Evolutionary conservation across 2,329 filamentous ascomycete genomes (phyloP).

Genomic region (Colletotrichum sp.): DNA sequence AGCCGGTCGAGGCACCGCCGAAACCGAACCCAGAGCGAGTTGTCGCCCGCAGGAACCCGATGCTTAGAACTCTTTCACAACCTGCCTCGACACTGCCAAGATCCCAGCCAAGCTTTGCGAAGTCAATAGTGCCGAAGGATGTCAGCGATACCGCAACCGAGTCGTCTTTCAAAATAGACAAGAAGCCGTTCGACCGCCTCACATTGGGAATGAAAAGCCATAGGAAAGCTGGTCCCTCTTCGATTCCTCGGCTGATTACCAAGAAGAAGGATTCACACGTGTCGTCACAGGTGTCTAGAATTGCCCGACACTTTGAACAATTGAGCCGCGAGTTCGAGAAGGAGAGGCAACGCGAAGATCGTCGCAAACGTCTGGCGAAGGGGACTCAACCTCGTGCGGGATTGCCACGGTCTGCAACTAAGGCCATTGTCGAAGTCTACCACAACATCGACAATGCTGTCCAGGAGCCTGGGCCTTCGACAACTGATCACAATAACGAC

Average conservation of each 20-base stretch:
- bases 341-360: slow-evolving; percentile 80
- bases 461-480: slow-evolving; percentile 73
- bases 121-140: slow-evolving; percentile 41
- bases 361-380: slow-evolving; percentile 79
- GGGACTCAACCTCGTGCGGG: slow-evolving; percentile 77
- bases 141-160: slow-evolving; percentile 36
- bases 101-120: slow-evolving; percentile 48
- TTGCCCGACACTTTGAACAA: slow-evolving; percentile 96
- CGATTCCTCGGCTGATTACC: slow-evolving; percentile 87
- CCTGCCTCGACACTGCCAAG: slow-evolving; percentile 52
- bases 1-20: slow-evolving; percentile 24
- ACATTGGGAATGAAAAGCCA: slow-evolving; percentile 68
- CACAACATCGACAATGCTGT: slow-evolving; percentile 93
- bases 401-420: slow-evolving; percentile 85
- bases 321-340: slow-evolving; percentile 96
- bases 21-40: slow-evolving; percentile 36
- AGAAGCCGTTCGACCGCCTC: slow-evolving; percentile 77
- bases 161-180: slow-evolving; percentile 62
- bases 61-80: slow-evolving; percentile 59
- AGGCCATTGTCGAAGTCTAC: slow-evolving; percentile 95
- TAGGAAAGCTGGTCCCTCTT: slow-evolving; percentile 66
- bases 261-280: slow-evolving; percentile 79
- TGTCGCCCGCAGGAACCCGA: slow-evolving; percentile 52
- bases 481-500: slow-evolving; percentile 48
- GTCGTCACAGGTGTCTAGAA: slow-evolving; percentile 85